Evolutionary conservation across 352 stramenopile genomes (phyloP).

Genomic region (Globisporangium nagaii): DNA sequence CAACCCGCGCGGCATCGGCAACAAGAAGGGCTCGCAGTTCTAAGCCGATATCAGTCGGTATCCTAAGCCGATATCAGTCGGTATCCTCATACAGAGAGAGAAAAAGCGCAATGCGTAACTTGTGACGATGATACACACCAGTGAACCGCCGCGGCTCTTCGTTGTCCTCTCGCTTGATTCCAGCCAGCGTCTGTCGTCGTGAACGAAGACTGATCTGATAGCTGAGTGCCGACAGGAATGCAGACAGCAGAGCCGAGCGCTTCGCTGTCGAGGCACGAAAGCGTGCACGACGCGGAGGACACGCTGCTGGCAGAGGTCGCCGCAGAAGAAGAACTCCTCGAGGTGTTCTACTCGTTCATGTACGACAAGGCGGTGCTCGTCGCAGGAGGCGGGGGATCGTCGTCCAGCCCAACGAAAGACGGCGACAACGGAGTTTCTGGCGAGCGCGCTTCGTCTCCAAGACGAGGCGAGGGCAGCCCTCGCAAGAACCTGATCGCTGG

Average conservation of each 20-base stretch:
- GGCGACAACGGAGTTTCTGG: slow-evolving; percentile 4
- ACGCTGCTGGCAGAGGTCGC: slow-evolving; percentile 13
- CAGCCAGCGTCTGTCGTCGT: too few species aligned
- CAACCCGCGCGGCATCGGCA: slow-evolving; percentile 94
- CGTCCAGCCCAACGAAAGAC: slow-evolving; percentile 26
- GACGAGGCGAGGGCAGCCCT: slow-evolving; percentile 14
- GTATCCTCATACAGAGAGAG: too few species aligned
- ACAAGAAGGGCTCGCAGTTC: slow-evolving; percentile 95
- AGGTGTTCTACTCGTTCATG: slow-evolving; percentile 55
- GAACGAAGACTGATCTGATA: too few species aligned
- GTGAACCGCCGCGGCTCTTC: slow-evolving; percentile 13
- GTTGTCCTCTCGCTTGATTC: too few species aligned
- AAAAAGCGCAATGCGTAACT: too few species aligned
- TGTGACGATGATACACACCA: too few species aligned
- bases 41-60: slow-evolving; percentile 29
- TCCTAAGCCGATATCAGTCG: slow-evolving; percentile 5
- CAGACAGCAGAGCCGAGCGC: neutral
- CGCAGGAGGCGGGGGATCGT: slow-evolving; percentile 6
- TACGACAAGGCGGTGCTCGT: slow-evolving; percentile 53
- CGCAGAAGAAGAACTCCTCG: slow-evolving; percentile 30
- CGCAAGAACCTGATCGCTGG: slow-evolving; percentile 8
- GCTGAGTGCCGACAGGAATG: neutral
- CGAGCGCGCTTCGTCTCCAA: slow-evolving; percentile 16
- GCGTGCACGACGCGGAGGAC: neutral
- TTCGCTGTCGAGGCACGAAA: neutral